These are phyloP conservation scores for Tympanopsis confertula DNA, from an alignment of 2,329 filamentous ascomycete genomes.

Conservation along the genomic window DNA sequence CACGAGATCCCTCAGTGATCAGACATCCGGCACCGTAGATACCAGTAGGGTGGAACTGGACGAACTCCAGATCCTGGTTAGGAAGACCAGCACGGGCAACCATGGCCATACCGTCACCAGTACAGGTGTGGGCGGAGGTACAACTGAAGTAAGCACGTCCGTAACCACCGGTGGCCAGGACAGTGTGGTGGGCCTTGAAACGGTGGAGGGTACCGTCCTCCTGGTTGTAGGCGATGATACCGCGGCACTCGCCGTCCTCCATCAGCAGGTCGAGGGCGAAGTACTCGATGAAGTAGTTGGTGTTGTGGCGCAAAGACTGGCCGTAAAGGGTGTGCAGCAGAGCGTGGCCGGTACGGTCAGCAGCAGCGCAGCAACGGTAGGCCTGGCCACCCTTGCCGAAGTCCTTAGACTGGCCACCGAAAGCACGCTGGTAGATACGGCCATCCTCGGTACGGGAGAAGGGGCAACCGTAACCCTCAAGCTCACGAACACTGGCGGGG, in stretches of 20 bases:
- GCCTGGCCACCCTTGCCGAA: conserved; percentile 35
- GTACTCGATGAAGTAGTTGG: conserved; percentile 36
- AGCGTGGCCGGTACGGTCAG: conserved; percentile 34
- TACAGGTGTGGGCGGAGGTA: conserved; percentile 34
- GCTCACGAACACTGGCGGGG: conserved; percentile 37
- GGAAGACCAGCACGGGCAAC: conserved; percentile 31
- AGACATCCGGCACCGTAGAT: conserved; percentile 36
- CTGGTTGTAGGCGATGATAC: conserved; percentile 31
- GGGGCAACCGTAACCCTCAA: conserved; percentile 41
- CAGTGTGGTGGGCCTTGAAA: conserved; percentile 32
- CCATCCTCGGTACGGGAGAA: conserved; percentile 34
- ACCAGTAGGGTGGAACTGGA: conserved; percentile 35
- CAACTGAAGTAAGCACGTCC: conserved; percentile 36
- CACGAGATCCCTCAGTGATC: conserved; percentile 35
- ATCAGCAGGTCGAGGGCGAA: conserved; percentile 35
- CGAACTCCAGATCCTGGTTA: conserved; percentile 36
- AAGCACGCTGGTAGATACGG: conserved; percentile 31
- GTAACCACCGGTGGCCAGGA: conserved; percentile 34
- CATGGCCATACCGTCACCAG: conserved; percentile 37
- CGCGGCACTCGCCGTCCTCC: conserved; percentile 31
- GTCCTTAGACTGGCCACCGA: conserved; percentile 31
- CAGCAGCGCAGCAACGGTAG: conserved; percentile 30
- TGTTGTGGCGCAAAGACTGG: conserved; percentile 31
- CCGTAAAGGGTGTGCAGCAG: conserved; percentile 37
- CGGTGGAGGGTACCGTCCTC: conserved; percentile 35